phyloP scores from a whole-genome alignment of 768 basidiomycete genomes.

The Auricularia heimuer region DNA sequence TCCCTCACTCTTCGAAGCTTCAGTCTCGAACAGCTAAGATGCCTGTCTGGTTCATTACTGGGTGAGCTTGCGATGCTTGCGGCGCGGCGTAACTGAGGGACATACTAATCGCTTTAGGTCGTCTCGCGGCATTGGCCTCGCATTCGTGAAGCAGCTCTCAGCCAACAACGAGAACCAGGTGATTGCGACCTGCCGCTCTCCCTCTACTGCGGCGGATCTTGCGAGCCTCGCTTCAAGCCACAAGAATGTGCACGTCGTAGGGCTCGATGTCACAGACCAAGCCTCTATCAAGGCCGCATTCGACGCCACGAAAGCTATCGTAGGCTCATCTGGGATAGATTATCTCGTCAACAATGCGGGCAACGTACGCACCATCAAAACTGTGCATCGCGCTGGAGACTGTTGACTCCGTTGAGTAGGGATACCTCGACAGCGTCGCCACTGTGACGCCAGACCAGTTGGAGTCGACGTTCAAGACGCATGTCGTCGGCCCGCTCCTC shows the following conservation, averaged over 20 bases:
- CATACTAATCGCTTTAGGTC: conserved; percentile 5
- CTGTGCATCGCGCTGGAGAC: too few relatives aligned
- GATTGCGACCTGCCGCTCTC: conserved; percentile 17
- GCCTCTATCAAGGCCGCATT: conserved; percentile 19
- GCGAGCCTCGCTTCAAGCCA: conserved; percentile 9
- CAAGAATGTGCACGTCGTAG: conserved; percentile 24
- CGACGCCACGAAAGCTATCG: conserved; percentile 15
- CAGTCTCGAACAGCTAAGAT: not conserved
- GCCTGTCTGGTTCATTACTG: conserved; percentile 12
- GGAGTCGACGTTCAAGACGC: conserved; percentile 18
- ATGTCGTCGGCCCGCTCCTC: conserved; percentile 28
- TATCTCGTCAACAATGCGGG: conserved; percentile 33
- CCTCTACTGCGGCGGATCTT: conserved; percentile 13
- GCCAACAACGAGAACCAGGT: conserved; percentile 12
- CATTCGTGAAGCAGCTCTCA: conserved; percentile 11
- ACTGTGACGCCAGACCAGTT: conserved; percentile 11
- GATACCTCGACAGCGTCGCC: conserved; percentile 8
- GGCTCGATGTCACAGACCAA: conserved; percentile 22
- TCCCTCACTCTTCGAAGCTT: too few relatives aligned
- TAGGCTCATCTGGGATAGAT: conserved; percentile 25
- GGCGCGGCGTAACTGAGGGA: not conserved
- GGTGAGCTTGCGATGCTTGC: conserved; percentile 4
- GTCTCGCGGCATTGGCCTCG: conserved; percentile 16
- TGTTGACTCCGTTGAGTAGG: too few relatives aligned
- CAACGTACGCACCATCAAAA: conserved; percentile 13